Conservation (phyloP, 176 grass and related monocot genomes). For the Avena insularis region DNA sequence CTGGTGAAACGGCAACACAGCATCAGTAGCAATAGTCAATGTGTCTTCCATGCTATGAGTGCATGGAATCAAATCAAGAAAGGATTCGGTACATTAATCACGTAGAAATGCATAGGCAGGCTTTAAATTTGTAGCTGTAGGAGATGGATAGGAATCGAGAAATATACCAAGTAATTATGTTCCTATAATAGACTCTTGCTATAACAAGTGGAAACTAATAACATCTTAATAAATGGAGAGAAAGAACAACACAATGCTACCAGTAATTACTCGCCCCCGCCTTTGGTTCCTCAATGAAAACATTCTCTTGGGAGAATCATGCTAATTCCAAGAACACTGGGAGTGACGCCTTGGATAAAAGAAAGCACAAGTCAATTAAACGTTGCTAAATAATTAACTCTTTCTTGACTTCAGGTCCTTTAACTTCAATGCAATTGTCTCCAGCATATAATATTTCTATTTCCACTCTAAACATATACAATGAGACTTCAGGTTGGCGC, state of each 20-base stretch:
- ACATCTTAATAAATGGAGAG: conserved; percentile 19
- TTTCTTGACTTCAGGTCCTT: conserved; percentile 70
- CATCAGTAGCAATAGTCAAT: conserved; percentile 83
- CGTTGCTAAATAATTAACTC: conserved; percentile 74
- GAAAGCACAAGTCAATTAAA: conserved; percentile 77
- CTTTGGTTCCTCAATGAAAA: conserved; percentile 88
- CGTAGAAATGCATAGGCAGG: conserved; percentile 85
- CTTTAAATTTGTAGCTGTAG: conserved; percentile 62
- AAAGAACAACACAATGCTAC: conserved; percentile 34
- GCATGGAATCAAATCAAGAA: conserved; percentile 87
- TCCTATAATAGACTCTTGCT: neutral
- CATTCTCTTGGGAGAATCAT: conserved; percentile 69
- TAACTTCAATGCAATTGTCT: conserved; percentile 70
- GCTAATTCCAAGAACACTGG: conserved; percentile 73
- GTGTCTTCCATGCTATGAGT: conserved; percentile 89
- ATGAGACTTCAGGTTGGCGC: no score
- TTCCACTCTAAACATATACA: no score
- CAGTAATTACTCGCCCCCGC: conserved; percentile 76
- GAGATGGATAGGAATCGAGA: conserved; percentile 24
- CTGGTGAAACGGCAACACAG: conserved; percentile 95
- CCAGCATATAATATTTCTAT: conserved; percentile 59
- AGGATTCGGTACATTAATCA: conserved; percentile 74
- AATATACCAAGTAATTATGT: conserved; percentile 20
- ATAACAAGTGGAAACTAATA: conserved; percentile 8
- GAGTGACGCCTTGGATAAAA: conserved; percentile 91